Evolutionary conservation across 371 early-diverging fungal species (phyloP).

Genomic region (Mucor ambiguus): DNA sequence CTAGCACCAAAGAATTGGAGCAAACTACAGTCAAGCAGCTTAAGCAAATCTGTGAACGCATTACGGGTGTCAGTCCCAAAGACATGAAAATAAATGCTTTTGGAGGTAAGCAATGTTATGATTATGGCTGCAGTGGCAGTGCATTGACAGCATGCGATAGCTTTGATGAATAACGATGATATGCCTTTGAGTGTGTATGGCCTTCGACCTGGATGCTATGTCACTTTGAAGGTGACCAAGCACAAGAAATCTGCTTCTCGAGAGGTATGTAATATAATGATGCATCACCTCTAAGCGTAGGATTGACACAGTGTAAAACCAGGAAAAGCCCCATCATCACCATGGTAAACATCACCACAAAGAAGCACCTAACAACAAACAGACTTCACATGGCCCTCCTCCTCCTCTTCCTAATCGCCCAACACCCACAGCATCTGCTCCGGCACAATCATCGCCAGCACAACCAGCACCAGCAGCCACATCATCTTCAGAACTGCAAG

Average conservation of each 20-base stretch:
- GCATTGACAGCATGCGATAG: not conserved
- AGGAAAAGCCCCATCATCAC: not conserved
- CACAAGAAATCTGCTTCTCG: slow-evolving; percentile 7
- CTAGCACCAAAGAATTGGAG: slow-evolving; percentile 22
- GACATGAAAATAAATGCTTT: slow-evolving; percentile 36
- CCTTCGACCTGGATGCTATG: slow-evolving; percentile 14
- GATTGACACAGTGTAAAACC: not conserved
- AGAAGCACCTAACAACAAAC: not conserved
- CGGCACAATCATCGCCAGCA: not conserved
- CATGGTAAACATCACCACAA: not conserved
- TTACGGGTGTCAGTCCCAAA: slow-evolving; percentile 27
- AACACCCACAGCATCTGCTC: not conserved
- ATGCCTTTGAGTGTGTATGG: slow-evolving; percentile 20
- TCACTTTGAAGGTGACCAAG: slow-evolving; percentile 10
- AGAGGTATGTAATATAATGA: not conserved
- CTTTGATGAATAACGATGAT: slow-evolving; percentile 18
- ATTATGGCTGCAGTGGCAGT: not conserved
- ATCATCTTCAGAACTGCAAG: not conserved
- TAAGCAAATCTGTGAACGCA: slow-evolving; percentile 31
- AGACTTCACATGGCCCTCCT: not conserved
- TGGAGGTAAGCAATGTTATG: slow-evolving; percentile 31
- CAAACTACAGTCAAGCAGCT: slow-evolving; percentile 32
- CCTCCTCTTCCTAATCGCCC: not conserved
- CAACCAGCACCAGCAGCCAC: not conserved
- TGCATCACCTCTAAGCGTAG: not conserved